A percentile compares a stretch with the other conserved stretches of the same genome.
Evolutionary conservation across 345 rosid species (phyloP).

Genomic region (Murraya paniculata): DNA sequence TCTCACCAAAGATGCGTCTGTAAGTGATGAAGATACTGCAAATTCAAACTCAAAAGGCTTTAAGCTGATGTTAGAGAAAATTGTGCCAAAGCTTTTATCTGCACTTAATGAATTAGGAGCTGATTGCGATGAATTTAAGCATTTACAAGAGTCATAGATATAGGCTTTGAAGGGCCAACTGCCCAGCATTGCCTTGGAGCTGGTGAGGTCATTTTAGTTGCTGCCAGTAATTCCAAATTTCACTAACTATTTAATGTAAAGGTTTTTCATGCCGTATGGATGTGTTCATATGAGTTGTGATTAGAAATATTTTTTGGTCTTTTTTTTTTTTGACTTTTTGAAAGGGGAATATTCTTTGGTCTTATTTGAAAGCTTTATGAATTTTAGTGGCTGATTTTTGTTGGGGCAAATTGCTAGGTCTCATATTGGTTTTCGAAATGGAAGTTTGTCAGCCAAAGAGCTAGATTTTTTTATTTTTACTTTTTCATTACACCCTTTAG

Average conservation of each 20-base stretch:
- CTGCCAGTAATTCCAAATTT: conserved; percentile 21
- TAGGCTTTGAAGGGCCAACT: neutral
- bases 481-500: neutral
- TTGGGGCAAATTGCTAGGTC: conserved; percentile 28
- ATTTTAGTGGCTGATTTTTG: conserved; percentile 33
- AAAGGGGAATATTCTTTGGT: conserved; percentile 6
- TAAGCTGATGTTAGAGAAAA: conserved; percentile 92
- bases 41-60: conserved; percentile 85
- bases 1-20: conserved; percentile 67
- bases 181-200: conserved; percentile 8
- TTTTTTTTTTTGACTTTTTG: no score
- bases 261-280: neutral
- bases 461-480: no score
- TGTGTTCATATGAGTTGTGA: conserved; percentile 12
- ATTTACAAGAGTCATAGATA: conserved; percentile 36
- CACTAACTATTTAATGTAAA: conserved; percentile 19
- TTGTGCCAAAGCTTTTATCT: conserved; percentile 62
- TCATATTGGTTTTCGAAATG: conserved; percentile 20
- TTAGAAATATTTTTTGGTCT: conserved; percentile 10
- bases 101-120: conserved; percentile 73
- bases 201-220: conserved; percentile 27
- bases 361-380: conserved; percentile 16
- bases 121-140: conserved; percentile 57
- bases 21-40: conserved; percentile 36
- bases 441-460: conserved; percentile 23